These are phyloP conservation scores for Ilex asprella DNA, from an alignment of 257 asterid genomes.

Conservation along the genomic window DNA sequence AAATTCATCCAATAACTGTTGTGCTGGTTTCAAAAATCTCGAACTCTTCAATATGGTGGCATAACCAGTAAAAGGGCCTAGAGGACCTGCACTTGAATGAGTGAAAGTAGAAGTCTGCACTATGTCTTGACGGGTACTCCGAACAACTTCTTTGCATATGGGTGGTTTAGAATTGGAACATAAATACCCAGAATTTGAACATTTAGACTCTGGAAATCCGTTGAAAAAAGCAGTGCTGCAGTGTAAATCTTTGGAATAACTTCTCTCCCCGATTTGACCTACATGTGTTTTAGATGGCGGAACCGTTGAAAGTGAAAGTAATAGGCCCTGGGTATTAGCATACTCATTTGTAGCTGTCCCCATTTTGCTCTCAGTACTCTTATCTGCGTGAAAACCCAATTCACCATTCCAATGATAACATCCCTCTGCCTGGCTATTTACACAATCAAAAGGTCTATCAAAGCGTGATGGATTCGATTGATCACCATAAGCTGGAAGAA, in stretches of 20 bases:
- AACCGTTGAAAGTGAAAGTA: constrained; percentile 54
- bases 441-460: constrained; percentile 2
- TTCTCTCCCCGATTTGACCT: constrained; percentile 13
- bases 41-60: constrained; percentile 61
- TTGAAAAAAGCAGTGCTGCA: constrained; percentile 3
- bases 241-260: constrained; percentile 12
- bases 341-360: constrained; percentile 3
- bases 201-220: constrained; percentile 4
- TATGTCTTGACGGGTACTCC: constrained; percentile 8
- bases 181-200: constrained; percentile 18
- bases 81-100: constrained; percentile 47
- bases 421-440: constrained; percentile 12
- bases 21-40: constrained; percentile 53
- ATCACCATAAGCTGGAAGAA: constrained; percentile 29
- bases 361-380: constrained; percentile 5
- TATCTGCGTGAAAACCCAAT: constrained; percentile 7
- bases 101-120: constrained; percentile 17
- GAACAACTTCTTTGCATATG: neutral
- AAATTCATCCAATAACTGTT: constrained; percentile 50
- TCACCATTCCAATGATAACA: constrained; percentile 26
- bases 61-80: constrained; percentile 83
- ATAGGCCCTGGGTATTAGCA: constrained; percentile 41
- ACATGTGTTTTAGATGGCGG: constrained; percentile 32
- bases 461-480: constrained; percentile 12
- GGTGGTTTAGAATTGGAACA: constrained; percentile 16